Evolutionary conservation across 2,329 filamentous ascomycete species (phyloP), one percentile per base, ranked within the genome.

Genomic region (Spiromastix sp.): DNA sequence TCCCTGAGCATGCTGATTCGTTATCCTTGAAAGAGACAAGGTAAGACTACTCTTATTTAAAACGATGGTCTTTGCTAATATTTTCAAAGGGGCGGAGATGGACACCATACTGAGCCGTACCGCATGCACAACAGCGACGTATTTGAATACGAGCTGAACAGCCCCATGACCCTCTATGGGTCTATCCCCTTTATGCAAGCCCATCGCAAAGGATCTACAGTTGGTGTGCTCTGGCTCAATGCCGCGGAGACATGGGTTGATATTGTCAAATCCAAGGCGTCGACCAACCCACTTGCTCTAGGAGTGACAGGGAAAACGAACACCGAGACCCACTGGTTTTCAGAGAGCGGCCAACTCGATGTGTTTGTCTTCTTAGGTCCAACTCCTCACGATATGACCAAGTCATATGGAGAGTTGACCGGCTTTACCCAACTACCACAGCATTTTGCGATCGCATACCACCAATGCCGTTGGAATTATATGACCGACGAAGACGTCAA

Each of bases 381-480:
- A 2, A 85, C 79, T 3, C 84, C 91, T 3, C 73, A 80, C 46
- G 84, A 93, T 45, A 70, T 98, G 27, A 81, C 80, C 44, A 81
- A 79, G 49, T 77, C 74, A 19, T 98, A 94, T 56, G 79, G 80
- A 42, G 85, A 94, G 56, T 74, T 98, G 30, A 98, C 91, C 6
- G 91, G 91, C 17, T 89, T 79, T 51, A 91, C 86, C 19, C 80
- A 87, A 41, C 74, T 98, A 60, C 91, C 91, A 2, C 86, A 94
- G 51, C 81, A 91, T 44, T 95, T 95, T 50, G 74, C 89, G 2
- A 77, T 98, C 46, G 91, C 77, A 9, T 95, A 96, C 60, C 91
- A 98, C 54, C 91, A 98, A 59, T 96, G 91, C 59, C 82, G 91
- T 49, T 98, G 91, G 91, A 98, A 98, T 64, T 98, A 98, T 56